Base-by-base conservation (phyloP, 306 rosid genomes). In the Gleditsia sinensis region DNA sequence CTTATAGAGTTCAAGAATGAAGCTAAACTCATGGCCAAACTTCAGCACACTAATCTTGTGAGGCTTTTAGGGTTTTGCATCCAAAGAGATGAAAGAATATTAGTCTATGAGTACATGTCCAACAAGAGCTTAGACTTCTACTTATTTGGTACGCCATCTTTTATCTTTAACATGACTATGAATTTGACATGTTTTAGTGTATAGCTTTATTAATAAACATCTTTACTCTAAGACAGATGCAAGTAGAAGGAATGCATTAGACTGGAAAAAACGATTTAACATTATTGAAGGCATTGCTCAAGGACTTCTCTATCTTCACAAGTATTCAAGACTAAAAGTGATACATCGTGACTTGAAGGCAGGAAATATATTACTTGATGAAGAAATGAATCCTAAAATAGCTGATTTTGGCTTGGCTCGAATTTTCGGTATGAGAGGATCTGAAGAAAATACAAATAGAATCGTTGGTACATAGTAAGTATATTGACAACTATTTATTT, bases 331-430 rank as follows among this genome's bases (percentile, higher is more conserved):
- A 42, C 34, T 78, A 16, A 85, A 46, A 60, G 81, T 85, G 71
- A 78, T 85, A 65, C 88, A 81, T 39, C 63, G 78, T 16, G 83
- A 86, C 34, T 27, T 82, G 48, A 86, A 86, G 66, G 83, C 89
- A 6, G 32, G 83, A 48, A 83, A 83, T 36, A 63, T 74, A 27
- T 68, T 80, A 14, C 82, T 86, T 62, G 87, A 86, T 67, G 45
- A 73, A 21, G 71, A 59, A 34, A 77, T 86, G 86, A 86, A 72
- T 27, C 83, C 84, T 1, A 78, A 84, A 76, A 75, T 86, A 64
- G 76, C 88, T 2, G 83, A 83, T 72, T 86, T 83, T 59, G 86
- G 85, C 20, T 45, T 86, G 84, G 88, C 83, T 40, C 60, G 77
- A 62, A 83, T 86, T 58, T 83, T 84, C 58, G 71, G 78, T 23